Base-by-base conservation (phyloP, 2,329 filamentous ascomycete species). In the Aphanocladium album region DNA sequence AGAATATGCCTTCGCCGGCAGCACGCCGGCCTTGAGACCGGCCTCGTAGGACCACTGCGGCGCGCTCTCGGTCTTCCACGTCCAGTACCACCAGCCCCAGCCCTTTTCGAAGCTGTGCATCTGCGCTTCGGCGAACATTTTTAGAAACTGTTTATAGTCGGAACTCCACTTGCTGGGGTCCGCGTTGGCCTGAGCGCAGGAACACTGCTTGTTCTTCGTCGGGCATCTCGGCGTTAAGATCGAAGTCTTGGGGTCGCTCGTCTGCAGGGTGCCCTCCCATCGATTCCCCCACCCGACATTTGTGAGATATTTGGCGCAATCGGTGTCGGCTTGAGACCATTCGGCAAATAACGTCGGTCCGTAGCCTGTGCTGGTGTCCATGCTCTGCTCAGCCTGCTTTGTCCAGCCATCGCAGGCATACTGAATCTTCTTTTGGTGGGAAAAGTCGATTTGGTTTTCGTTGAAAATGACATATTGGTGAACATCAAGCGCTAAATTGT, bases 391-490 rank as follows among this genome's bases (percentile, higher is more conserved):
- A 16, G 91, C 84, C 79, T 98, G 92, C 67, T 87, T 72, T 3
- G 90, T 89, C 95, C 95, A 99, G 58, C 87, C 91, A 19, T 83
- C 78, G 77, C 95, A 99, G 4, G 93, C 91, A 71, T 96, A 96
- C 62, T 89, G 80, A 61, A 98, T 82, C 77, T 97, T 97, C 66
- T 88, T 83, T 60, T 87, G 82, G 77, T 98, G 95, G 60, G 88
- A 88, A 70, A 89, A 88, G 52, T 85, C 83, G 70, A 99, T 89
- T 74, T 96, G 91, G 65, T 89, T 87, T 43, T 85, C 85, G 80
- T 99, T 97, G 83, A 99, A 99, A 74, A 97, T 97, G 70, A 96
- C 91, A 74, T 99, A 99, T 74, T 98, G 93, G 76, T 99, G 95
- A 41, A 96, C 95, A 75, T 99, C 95, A n/a, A 99, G 85, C 19